Base-by-base conservation (phyloP, 768 basidiomycete genomes). In the Pulveroboletus sp. region DNA sequence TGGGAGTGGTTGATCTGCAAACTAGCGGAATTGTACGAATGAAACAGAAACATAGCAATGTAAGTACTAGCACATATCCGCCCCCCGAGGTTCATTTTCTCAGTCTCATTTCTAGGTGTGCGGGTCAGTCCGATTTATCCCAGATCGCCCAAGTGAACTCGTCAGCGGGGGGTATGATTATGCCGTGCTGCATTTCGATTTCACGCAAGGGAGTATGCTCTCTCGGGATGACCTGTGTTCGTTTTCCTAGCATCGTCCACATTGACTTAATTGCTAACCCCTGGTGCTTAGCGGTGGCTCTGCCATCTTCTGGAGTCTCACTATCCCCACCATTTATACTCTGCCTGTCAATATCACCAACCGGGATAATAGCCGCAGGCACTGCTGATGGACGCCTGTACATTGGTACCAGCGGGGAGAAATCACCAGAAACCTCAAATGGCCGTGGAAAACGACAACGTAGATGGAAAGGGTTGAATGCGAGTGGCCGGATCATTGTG, bases 121-220 rank as follows among this genome's bases (percentile, higher is more conserved):
- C 40, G 82, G 79, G 11, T 75, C 77, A 16, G 81, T 86, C 33
- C 78, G 72, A 50, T 91, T 89, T 62, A 79, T 92, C 50, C 84
- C 87, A 7, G 77, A 77, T 60, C 74, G 87, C 20, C 80, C 86
- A 4, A 75, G 72, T 36, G 90, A 92, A 63, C 59, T 90, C 12
- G 74, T 93, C 20, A 89, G 85, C 51, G 88, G 81, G 6, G 90
- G 90, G 2, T 91, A 86, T 58, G 90, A 93, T 56, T 78, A 74
- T 34, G 68, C 73, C 4, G 56, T 92, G 21, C 61, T 87, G 13
- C 90, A 92, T 58, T 84, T 81, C 58, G 86, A 90, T 57, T 77
- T 77, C 49, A 56, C 58, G 13, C 80, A 80, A 66, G 75, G 79
- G 24, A 78, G 69, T 24, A 42, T 79, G 7, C 67, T 88, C 35